These are phyloP conservation scores for Juglanconis oblonga DNA, from an alignment of 2,329 filamentous ascomycete species.

Conservation along the genomic window DNA sequence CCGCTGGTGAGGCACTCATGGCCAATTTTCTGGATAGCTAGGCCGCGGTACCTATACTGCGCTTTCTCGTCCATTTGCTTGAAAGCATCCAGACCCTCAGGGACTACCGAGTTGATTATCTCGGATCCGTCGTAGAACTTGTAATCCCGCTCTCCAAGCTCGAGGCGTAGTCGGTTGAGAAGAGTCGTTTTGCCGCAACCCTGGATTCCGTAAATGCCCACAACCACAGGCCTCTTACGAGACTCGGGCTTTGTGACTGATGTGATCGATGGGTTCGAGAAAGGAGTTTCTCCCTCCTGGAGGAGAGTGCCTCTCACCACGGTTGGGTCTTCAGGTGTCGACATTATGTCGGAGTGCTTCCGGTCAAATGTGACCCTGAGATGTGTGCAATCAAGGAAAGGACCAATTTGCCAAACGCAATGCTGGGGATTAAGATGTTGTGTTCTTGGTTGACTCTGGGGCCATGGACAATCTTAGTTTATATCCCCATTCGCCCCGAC, in stretches of 20 bases:
- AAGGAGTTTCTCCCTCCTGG: too few relatives aligned
- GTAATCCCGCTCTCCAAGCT: constrained; percentile 34
- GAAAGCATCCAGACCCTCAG: constrained; percentile 49
- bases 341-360: too few relatives aligned
- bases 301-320: too few relatives aligned
- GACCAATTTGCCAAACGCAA: too few relatives aligned
- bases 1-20: constrained; percentile 31
- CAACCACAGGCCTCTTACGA: constrained; percentile 33
- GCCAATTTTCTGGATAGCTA: constrained; percentile 44
- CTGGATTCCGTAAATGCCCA: constrained; percentile 54
- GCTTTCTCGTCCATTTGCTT: constrained; percentile 31
- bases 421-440: too few relatives aligned
- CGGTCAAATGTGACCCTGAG: too few relatives aligned
- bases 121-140: constrained; percentile 52
- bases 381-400: too few relatives aligned
- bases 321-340: too few relatives aligned
- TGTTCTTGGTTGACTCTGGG: too few relatives aligned
- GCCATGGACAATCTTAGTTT: too few relatives aligned
- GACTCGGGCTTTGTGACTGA: not conserved
- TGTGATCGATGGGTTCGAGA: not conserved
- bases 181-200: constrained; percentile 52
- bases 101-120: constrained; percentile 38
- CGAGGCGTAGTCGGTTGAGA: constrained; percentile 36
- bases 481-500: too few relatives aligned
- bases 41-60: constrained; percentile 37